Base-by-base conservation (phyloP, 1,139 yeast genomes). In the Pichia inconspicua region DNA sequence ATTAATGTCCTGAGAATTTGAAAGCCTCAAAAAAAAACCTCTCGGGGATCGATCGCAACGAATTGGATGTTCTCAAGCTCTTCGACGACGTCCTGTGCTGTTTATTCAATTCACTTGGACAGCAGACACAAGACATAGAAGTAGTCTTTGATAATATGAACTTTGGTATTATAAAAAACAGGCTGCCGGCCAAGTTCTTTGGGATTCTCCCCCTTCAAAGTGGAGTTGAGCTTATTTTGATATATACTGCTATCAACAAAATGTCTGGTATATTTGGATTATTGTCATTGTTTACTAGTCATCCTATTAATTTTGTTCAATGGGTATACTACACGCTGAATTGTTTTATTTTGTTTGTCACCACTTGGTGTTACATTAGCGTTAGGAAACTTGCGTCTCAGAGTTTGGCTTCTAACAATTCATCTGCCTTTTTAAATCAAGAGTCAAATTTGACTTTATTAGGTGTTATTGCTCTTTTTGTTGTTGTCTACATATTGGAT, bases 191-290 rank as follows among this genome's bases (percentile, higher is more conserved):
- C 3, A 41, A 40, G 11, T 50, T 52, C 25, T 41, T 47, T 14
- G 79, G 80, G 25, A 58, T 74, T 41, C 66, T 88, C 25, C 97
- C 97, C 4, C 74, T 92, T 40, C 87, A 84, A 61, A 74, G 86
- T 36, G 97, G 97, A 10, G 95, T 89, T 25, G 97, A 92, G 64
- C 64, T 88, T 12, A 78, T 86, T 25, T 70, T 89, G n/a, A 84
- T 88, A 2, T 72, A 85, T 37, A 84, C 94, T 25, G 77, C 89
- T 43, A 74, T 90, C 58, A 90, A 92, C 69, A 90, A 90, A 65
- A 88, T 92, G 53, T 82, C 95, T 49, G 97, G 97, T 10, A 71
- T 82, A 28, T 92, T 84, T 65, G 98, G 97, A 30, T 71, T 90
- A 40, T 70, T 90, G 35, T 89, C 97, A 1, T 67, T 92, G 41